A percentile compares a stretch with the other conserved stretches of the same genome.
phyloP scores from a whole-genome alignment of 345 rosid genomes.

The Xanthoceras sorbifolium region DNA sequence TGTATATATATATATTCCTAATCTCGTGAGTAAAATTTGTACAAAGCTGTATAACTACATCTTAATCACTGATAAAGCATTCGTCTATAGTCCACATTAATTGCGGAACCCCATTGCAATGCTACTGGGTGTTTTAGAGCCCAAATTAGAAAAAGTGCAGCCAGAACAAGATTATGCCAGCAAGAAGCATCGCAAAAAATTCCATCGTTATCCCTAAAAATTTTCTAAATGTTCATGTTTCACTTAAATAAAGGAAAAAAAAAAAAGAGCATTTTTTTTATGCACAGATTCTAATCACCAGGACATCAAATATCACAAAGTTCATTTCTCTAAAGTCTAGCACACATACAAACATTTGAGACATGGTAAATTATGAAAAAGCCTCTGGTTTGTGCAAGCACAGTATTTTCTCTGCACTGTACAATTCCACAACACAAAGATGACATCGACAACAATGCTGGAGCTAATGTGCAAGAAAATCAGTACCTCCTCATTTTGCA shows the following conservation, averaged over 20 bases:
- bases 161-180: conserved; percentile 3
- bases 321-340: conserved; percentile 21
- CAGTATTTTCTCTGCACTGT: conserved; percentile 42
- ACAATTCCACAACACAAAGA: conserved; percentile 36
- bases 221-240: not conserved
- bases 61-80: conserved; percentile 1
- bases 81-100: not conserved
- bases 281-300: conserved; percentile 16
- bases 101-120: not conserved
- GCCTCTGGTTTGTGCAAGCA: conserved; percentile 33
- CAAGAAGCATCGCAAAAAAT: conserved; percentile 14
- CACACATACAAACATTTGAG: conserved; percentile 22
- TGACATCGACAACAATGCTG: conserved; percentile 16
- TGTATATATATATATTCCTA: not conserved
- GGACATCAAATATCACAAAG: conserved; percentile 11
- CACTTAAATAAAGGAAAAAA: not conserved
- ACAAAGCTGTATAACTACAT: not conserved
- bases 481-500: conserved; percentile 27
- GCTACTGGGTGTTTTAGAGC: not conserved
- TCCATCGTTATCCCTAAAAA: conserved; percentile 6
- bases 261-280: conserved; percentile 4
- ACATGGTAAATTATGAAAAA: conserved; percentile 15
- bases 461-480: conserved; percentile 34
- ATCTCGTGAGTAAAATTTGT: not conserved
- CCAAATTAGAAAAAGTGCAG: not conserved